Percentiles rank a stretch among this genome's conserved stretches.
Evolutionary conservation across 306 rosid species (phyloP).

Genomic region (Quercus robur): DNA sequence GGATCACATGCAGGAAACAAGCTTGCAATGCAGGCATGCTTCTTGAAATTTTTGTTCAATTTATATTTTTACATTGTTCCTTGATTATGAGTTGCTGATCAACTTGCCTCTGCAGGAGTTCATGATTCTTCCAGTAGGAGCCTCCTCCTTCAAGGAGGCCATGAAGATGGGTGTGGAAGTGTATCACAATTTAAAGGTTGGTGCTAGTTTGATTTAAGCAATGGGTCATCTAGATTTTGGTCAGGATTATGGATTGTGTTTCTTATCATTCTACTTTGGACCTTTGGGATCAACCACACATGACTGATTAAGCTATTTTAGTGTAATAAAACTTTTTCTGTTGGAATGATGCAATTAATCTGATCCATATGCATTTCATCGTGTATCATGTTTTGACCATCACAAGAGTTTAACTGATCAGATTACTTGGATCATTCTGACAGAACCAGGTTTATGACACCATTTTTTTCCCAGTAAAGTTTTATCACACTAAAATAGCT

Average conservation of each 20-base stretch:
- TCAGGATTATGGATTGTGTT: not conserved
- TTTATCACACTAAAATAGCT: no score
- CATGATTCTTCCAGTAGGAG: slow-evolving; percentile 97
- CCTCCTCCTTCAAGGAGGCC: slow-evolving; percentile 94
- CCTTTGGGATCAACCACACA: slow-evolving; percentile 6
- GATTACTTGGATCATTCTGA: no score
- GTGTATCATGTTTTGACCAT: not conserved
- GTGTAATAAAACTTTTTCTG: not conserved
- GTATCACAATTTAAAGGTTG: slow-evolving; percentile 94
- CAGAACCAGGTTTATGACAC: no score
- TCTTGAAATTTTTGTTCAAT: not conserved
- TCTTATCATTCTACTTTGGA: not conserved
- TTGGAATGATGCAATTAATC: not conserved
- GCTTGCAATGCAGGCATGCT: slow-evolving; percentile 95
- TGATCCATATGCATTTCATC: not conserved
- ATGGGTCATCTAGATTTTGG: not conserved
- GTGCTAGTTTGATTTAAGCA: not conserved
- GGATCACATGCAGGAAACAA: slow-evolving; percentile 99
- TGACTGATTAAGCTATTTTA: not conserved
- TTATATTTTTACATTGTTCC: not conserved
- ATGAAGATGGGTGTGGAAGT: slow-evolving; percentile 99
- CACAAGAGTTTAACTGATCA: not conserved
- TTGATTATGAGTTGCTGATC: slow-evolving; percentile 1
- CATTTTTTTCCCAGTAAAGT: no score
- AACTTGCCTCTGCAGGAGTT: slow-evolving; percentile 65